These are phyloP conservation scores for Solanum medicagineum DNA, from an alignment of 257 asterid species.

Conservation along the genomic window DNA sequence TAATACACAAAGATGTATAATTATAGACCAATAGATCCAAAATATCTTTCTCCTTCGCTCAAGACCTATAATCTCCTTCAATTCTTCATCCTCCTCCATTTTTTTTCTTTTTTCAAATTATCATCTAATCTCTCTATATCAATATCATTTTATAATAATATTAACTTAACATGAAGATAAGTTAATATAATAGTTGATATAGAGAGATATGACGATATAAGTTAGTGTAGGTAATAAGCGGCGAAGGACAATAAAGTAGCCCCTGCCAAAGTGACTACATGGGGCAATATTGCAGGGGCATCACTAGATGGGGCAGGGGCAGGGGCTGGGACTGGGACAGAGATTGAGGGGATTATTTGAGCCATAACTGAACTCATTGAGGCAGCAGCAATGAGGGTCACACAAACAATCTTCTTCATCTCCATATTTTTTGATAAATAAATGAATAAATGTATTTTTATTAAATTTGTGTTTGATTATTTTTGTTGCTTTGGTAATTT, in stretches of 20 bases:
- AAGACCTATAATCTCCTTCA: neutral
- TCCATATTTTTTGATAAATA: constrained; percentile 2
- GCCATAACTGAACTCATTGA: constrained; percentile 27
- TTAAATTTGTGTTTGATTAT: neutral
- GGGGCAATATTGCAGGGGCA: neutral
- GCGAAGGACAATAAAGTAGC: constrained; percentile 15
- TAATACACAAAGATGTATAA: neutral
- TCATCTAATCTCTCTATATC: neutral
- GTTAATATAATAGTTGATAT: neutral
- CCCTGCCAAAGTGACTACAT: constrained; percentile 5
- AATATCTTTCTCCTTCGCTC: neutral
- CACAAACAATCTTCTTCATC: constrained; percentile 33
- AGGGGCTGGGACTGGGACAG: constrained; percentile 4
- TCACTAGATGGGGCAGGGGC: constrained; percentile 1
- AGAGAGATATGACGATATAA: neutral
- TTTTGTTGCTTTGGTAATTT: neutral
- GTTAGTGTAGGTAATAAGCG: constrained; percentile 8
- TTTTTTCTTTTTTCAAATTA: neutral
- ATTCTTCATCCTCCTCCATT: neutral
- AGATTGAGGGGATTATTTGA: neutral
- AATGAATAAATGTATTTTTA: neutral
- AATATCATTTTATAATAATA: neutral
- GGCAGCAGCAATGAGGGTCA: constrained; percentile 16
- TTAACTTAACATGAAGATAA: too few relatives aligned
- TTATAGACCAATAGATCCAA: neutral